These are phyloP conservation scores for Hanseniaspora sp. DNA, from an alignment of 1,139 yeast genomes.

Conservation along the genomic window DNA sequence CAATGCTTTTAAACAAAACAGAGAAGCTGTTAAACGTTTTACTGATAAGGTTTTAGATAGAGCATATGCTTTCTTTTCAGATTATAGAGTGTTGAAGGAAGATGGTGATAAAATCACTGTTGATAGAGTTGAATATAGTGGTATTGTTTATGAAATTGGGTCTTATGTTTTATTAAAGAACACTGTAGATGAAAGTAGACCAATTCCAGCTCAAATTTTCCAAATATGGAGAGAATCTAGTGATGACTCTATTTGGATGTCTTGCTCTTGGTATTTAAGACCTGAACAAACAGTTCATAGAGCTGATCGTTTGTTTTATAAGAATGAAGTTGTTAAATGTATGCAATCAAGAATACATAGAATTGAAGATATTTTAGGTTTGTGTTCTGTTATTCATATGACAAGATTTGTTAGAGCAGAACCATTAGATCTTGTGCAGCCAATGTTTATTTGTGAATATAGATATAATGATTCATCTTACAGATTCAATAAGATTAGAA, in stretches of 20 bases:
- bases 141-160: constrained; percentile 70
- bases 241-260: constrained; percentile 78
- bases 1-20: constrained; percentile 44
- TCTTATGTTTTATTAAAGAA: constrained; percentile 88
- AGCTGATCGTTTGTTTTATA: constrained; percentile 75
- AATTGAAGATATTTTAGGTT: constrained; percentile 78
- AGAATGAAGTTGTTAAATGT: constrained; percentile 89
- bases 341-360: constrained; percentile 94
- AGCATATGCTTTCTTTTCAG: constrained; percentile 40
- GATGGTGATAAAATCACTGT: constrained; percentile 67
- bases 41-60: neutral
- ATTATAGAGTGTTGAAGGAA: constrained; percentile 60
- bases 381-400: constrained; percentile 88
- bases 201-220: constrained; percentile 88
- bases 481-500: constrained; percentile 83
- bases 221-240: constrained; percentile 72
- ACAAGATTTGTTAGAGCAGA: constrained; percentile 93
- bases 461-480: constrained; percentile 86
- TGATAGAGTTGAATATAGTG: constrained; percentile 61
- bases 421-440: constrained; percentile 66
- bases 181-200: constrained; percentile 77
- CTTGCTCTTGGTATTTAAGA: constrained; percentile 95
- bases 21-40: constrained; percentile 31
- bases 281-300: constrained; percentile 97
- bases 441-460: constrained; percentile 87